phyloP scores from a whole-genome alignment of 1,139 yeast species.

The Suhomyces atakaporum region DNA sequence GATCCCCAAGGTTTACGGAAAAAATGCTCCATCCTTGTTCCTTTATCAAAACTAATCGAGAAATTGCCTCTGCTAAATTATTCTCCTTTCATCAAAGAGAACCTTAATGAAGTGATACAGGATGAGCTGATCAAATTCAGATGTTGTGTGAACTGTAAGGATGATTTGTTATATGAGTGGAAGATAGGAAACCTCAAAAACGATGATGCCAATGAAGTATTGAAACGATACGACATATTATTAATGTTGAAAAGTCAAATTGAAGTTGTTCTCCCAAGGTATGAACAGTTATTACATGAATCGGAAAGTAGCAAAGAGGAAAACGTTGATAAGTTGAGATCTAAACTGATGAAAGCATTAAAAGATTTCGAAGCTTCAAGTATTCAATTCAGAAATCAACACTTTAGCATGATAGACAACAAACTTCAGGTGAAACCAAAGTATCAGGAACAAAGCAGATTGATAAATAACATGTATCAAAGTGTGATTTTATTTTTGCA shows the following conservation, averaged over 20 bases:
- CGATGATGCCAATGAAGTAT: conserved; percentile 4
- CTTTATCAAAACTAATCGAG: conserved; percentile 51
- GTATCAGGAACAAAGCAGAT: conserved; percentile 18
- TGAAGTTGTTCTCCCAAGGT: conserved; percentile 32
- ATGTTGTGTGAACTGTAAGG: conserved; percentile 70
- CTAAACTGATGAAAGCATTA: conserved; percentile 29
- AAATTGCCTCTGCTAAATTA: conserved; percentile 42
- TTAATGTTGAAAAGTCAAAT: conserved; percentile 38
- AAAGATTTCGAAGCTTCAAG: conserved; percentile 39
- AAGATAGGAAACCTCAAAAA: conserved; percentile 46
- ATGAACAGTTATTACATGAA: conserved; percentile 17
- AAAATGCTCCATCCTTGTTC: conserved; percentile 72
- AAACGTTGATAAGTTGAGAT: conserved; percentile 27
- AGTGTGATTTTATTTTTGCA: conserved; percentile 37
- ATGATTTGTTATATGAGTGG: conserved; percentile 57
- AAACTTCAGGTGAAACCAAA: conserved; percentile 20
- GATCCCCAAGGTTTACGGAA: conserved; percentile 42
- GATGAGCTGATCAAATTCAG: conserved; percentile 31
- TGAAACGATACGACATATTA: conserved; percentile 30
- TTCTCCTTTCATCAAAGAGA: conserved; percentile 28
- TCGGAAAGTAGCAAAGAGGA: conserved; percentile 6
- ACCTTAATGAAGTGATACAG: conserved; percentile 19
- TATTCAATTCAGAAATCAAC: conserved; percentile 27
- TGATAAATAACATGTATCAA: conserved; percentile 39
- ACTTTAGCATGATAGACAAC: conserved; percentile 21